Percentiles rank a stretch among this genome's conserved stretches.
phyloP scores from a whole-genome alignment of 768 basidiomycete species.

The Amanita polypyramis region DNA sequence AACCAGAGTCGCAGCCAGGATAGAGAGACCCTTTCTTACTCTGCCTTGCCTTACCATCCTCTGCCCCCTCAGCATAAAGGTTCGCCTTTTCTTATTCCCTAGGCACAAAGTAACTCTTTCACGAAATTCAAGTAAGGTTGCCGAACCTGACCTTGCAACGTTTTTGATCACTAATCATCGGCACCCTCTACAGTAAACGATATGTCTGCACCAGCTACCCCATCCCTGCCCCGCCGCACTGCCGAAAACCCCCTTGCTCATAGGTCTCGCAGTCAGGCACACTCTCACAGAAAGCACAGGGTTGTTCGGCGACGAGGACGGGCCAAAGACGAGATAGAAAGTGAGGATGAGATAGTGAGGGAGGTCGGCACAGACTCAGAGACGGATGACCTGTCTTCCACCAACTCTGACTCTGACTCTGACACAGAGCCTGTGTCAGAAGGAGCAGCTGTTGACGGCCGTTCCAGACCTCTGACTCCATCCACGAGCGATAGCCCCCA shows the following conservation, averaged over 20 bases:
- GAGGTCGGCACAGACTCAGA: constrained; percentile 66
- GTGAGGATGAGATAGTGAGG: constrained; percentile 72
- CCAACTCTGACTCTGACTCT: constrained; percentile 54
- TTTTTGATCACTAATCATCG: background rate
- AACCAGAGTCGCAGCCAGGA: background rate
- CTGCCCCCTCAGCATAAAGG: no score
- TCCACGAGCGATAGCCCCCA: constrained; percentile 56
- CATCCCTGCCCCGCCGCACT: constrained; percentile 23
- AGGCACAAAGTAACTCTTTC: background rate
- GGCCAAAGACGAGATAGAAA: constrained; percentile 46
- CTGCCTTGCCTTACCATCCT: background rate
- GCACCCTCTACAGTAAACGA: constrained; percentile 16
- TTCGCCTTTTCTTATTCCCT: constrained; percentile 1
- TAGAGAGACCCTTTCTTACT: background rate
- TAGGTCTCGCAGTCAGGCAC: constrained; percentile 24
- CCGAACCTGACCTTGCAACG: constrained; percentile 4
- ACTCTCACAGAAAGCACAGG: constrained; percentile 28
- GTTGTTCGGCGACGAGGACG: constrained; percentile 54
- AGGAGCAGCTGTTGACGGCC: constrained; percentile 42
- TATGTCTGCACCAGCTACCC: constrained; percentile 37
- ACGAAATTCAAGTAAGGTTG: constrained; percentile 24
- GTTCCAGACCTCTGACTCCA: constrained; percentile 35
- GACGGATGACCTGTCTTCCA: constrained; percentile 49
- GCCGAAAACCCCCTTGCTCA: constrained; percentile 19
- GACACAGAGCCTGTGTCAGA: constrained; percentile 64